A percentile compares a stretch with the other conserved stretches of the same genome.
Conservation (phyloP, 2,329 filamentous ascomycete genomes). For the Apiospora phragmitis region DNA sequence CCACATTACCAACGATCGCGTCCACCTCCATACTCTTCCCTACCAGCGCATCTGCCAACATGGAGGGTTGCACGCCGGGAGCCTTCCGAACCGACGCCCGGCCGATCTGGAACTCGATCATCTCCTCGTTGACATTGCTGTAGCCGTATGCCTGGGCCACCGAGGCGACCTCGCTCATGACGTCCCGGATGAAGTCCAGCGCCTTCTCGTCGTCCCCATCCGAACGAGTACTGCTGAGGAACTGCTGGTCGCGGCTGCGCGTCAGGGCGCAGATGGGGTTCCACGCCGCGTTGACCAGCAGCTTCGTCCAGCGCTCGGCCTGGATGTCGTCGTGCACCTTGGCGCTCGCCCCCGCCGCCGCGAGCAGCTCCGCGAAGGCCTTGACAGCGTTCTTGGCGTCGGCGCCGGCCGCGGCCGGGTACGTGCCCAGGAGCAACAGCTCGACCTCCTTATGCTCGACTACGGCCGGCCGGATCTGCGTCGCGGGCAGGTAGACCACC, state of each 20-base stretch:
- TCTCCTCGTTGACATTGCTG: conserved; percentile 25
- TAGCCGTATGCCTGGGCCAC: conserved; percentile 36
- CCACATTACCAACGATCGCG: conserved; percentile 35
- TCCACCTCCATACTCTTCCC: conserved; percentile 31
- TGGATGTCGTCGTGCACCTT: conserved; percentile 50
- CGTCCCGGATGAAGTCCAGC: conserved; percentile 28
- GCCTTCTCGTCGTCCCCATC: conserved; percentile 18
- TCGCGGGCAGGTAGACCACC: conserved; percentile 54
- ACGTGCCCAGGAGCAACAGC: conserved; percentile 50
- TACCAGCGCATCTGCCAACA: conserved; percentile 33
- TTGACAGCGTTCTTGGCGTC: conserved; percentile 31
- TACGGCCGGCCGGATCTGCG: conserved; percentile 48
- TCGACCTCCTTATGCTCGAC: conserved; percentile 48
- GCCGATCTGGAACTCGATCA: conserved; percentile 31
- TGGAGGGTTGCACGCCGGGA: conserved; percentile 32
- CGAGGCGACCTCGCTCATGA: conserved; percentile 35
- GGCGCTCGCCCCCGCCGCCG: conserved; percentile 42
- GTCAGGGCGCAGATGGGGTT: conserved; percentile 57
- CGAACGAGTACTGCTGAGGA: conserved; percentile 30
- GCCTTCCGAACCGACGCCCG: conserved; percentile 19
- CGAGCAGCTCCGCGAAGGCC: conserved; percentile 42
- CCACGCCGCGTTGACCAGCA: conserved; percentile 55
- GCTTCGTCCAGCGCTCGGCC: conserved; percentile 52
- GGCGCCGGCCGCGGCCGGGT: conserved; percentile 35
- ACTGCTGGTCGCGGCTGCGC: conserved; percentile 45